These are phyloP conservation scores for Bruguiera hainesii DNA, from an alignment of 441 rosid species.

Conservation along the genomic window DNA sequence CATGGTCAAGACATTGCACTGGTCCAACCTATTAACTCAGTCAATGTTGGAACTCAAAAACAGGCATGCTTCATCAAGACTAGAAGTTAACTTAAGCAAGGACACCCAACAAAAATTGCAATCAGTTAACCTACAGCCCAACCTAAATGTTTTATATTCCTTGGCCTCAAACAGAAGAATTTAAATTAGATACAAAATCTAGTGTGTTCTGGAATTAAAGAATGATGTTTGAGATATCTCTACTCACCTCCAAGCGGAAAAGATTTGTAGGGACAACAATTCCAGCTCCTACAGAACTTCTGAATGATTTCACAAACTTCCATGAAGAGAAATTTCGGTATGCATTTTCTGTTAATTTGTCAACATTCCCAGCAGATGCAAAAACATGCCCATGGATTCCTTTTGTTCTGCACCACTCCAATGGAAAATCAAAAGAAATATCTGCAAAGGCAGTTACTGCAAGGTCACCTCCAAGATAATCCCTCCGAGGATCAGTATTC, in stretches of 20 bases:
- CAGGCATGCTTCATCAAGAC: too few relatives aligned
- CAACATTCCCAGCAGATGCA: slow-evolving; percentile 76
- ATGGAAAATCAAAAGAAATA: slow-evolving; percentile 85
- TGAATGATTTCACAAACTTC: slow-evolving; percentile 52
- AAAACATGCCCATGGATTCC: slow-evolving; percentile 87
- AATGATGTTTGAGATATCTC: slow-evolving; percentile 4
- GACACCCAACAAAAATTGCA: too few relatives aligned
- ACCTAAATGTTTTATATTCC: not conserved
- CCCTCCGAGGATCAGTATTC: slow-evolving; percentile 43
- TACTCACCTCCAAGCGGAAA: slow-evolving; percentile 80
- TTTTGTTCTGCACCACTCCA: slow-evolving; percentile 66
- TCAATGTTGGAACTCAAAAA: too few relatives aligned
- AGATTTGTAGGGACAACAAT: slow-evolving; percentile 69
- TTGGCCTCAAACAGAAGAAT: slow-evolving; percentile 1
- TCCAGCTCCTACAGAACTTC: slow-evolving; percentile 80
- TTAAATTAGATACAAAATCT: not conserved
- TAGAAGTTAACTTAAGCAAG: too few relatives aligned
- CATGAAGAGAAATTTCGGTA: slow-evolving; percentile 45
- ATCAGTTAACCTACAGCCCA: not conserved
- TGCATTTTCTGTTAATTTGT: slow-evolving; percentile 66
- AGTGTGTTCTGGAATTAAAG: too few relatives aligned
- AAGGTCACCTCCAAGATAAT: slow-evolving; percentile 87
- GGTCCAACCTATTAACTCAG: too few relatives aligned
- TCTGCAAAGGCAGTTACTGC: slow-evolving; percentile 84
- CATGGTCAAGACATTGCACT: too few relatives aligned